A percentile compares a stretch with the other conserved stretches of the same genome.
Conservation (phyloP, 1,139 yeast genomes). For the Saccharomyces hybrid region DNA sequence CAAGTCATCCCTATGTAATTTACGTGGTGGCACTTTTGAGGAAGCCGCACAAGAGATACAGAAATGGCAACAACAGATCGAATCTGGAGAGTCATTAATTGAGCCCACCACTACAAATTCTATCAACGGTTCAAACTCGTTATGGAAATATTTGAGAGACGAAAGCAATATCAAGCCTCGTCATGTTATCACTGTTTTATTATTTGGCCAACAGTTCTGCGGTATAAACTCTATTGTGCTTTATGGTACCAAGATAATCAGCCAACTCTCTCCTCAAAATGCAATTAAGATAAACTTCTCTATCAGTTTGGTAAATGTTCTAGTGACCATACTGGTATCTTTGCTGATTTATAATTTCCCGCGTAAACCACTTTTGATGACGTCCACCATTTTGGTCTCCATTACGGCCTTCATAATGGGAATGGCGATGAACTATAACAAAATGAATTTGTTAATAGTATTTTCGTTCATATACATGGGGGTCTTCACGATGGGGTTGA, state of each 20-base stretch:
- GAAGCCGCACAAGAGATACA: constrained; percentile 29
- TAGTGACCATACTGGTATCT: constrained; percentile 65
- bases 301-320: constrained; percentile 63
- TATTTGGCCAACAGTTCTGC: constrained; percentile 80
- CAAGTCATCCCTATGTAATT: constrained; percentile 27
- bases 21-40: constrained; percentile 30
- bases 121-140: constrained; percentile 10
- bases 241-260: constrained; percentile 79
- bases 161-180: constrained; percentile 50
- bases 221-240: constrained; percentile 89
- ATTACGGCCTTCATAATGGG: constrained; percentile 55
- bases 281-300: constrained; percentile 66
- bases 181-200: constrained; percentile 59
- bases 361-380: constrained; percentile 59
- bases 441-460: constrained; percentile 48
- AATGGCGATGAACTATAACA: constrained; percentile 47
- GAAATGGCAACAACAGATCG: constrained; percentile 16
- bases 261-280: constrained; percentile 53
- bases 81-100: background rate
- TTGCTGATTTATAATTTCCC: constrained; percentile 67
- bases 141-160: constrained; percentile 41
- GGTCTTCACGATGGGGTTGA: constrained; percentile 82
- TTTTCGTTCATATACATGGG: constrained; percentile 70
- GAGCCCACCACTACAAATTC: background rate
- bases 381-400: constrained; percentile 64